Evolutionary conservation across 192 early-diverging fungal species (phyloP).

Genomic region (Globomyces pollinis-pini): DNA sequence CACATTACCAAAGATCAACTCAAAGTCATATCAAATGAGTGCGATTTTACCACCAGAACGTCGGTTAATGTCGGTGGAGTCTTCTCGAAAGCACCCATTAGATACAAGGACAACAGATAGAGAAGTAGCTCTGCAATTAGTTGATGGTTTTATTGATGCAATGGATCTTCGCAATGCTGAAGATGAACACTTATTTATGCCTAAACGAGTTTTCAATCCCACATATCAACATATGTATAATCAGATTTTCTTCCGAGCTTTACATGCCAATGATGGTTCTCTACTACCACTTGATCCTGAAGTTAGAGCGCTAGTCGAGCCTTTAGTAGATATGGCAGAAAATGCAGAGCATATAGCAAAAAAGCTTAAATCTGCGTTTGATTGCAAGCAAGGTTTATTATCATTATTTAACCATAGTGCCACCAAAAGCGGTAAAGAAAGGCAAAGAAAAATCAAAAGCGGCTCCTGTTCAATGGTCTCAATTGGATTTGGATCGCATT

Average conservation of each 20-base stretch:
- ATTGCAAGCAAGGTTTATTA: background rate
- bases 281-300: background rate
- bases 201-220: background rate
- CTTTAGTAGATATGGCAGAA: background rate
- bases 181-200: background rate
- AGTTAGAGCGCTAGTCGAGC: background rate
- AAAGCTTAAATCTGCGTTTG: background rate
- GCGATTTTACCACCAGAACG: background rate
- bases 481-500: background rate
- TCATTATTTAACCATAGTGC: background rate
- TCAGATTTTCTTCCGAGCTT: background rate
- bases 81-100: too few species aligned
- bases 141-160: slow-evolving; percentile 4
- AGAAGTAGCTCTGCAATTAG: background rate
- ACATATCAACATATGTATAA: background rate
- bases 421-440: background rate
- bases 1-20: background rate
- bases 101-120: too few species aligned
- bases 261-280: background rate
- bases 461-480: background rate
- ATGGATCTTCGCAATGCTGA: background rate
- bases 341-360: background rate
- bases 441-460: background rate
- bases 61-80: too few species aligned
- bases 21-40: background rate